Base-by-base conservation (phyloP, 257 asterid genomes). In the Nyctanthes arbortristis region DNA sequence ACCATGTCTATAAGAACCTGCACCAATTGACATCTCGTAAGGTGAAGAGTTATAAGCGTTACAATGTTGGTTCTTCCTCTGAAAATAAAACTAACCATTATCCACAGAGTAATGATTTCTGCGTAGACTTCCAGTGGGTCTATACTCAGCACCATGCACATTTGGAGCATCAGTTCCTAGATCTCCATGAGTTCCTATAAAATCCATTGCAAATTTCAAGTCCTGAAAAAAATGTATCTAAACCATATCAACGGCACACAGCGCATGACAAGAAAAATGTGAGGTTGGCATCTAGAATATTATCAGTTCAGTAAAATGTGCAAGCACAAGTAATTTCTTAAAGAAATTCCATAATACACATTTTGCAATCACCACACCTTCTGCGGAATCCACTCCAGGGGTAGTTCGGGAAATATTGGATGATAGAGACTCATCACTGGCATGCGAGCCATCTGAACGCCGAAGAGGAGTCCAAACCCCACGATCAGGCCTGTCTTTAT, bases 401-500 rank as follows among this genome's bases (percentile, higher is more conserved):
- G 88, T 71, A 60, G 92, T 66, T 73, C 85, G 96, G 67, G 90
- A 85, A 66, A 86, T 71, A 27, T 89, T 74, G 16, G 88, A 85
- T 68, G 93, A 81, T 69, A 86, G 81, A 18, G 96, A 83, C 45
- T 83, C 96, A 49, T 82, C 89, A 81, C 88, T 89, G 55, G 91
- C 84, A 75, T 82, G 92, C 62, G 87, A 78, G 54, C 92, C 87
- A 71, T 89, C 97, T 24, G 95, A 79, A 57, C 89, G 96, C 45
- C 90, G 88, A 80, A 89, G 91, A 74, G 96, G 96, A 54, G 98
- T 72, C 98, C 98, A 92, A 74, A 92, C 96, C 75, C 95, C 98
- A 72, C 96, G 96, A 78, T 92, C 98, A 71, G 96, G 98, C 67
- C 98, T 88, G 76, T 92, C 96, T 79, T 84, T 92, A 77, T 86